Percentiles rank a stretch among this genome's conserved stretches.
phyloP scores from a whole-genome alignment of 2,329 filamentous ascomycete species.

The Chlorencoelia australis region DNA sequence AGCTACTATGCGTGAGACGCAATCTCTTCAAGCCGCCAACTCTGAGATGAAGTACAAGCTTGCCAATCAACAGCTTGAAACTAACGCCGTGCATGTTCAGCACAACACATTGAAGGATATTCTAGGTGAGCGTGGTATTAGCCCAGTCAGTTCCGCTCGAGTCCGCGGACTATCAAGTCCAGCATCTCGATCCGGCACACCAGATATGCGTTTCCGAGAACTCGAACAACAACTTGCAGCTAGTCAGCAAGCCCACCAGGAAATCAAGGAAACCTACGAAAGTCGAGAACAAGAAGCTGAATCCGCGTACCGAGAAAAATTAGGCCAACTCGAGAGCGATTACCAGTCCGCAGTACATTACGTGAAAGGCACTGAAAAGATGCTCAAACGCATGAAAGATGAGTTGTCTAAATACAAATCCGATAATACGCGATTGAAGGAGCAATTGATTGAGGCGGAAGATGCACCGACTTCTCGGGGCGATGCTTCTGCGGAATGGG shows the following conservation, averaged over 20 bases:
- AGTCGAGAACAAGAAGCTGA: constrained; percentile 80
- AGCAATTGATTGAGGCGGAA: constrained; percentile 63
- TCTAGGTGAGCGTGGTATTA: constrained; percentile 79
- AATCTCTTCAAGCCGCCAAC: constrained; percentile 71
- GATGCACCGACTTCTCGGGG: constrained; percentile 36
- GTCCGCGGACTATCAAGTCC: constrained; percentile 65
- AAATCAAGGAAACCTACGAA: constrained; percentile 69
- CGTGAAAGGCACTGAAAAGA: constrained; percentile 96
- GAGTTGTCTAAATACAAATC: constrained; percentile 88
- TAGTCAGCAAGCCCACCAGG: constrained; percentile 71
- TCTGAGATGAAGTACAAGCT: constrained; percentile 74
- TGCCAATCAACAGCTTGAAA: constrained; percentile 79
- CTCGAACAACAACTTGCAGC: constrained; percentile 80
- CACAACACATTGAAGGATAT: constrained; percentile 91
- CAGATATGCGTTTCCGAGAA: constrained; percentile 74
- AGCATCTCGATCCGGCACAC: constrained; percentile 63
- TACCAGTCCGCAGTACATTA: constrained; percentile 98
- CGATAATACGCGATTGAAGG: constrained; percentile 73
- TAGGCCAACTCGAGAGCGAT: constrained; percentile 89
- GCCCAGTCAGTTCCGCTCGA: constrained; percentile 60
- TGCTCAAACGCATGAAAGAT: constrained; percentile 97
- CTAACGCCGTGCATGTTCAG: constrained; percentile 87
- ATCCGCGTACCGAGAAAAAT: constrained; percentile 79
- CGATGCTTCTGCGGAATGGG: constrained; percentile 55
- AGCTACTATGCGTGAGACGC: constrained; percentile 69